phyloP scores from a whole-genome alignment of 2,329 filamentous ascomycete genomes.

The Colletotrichum sp. region DNA sequence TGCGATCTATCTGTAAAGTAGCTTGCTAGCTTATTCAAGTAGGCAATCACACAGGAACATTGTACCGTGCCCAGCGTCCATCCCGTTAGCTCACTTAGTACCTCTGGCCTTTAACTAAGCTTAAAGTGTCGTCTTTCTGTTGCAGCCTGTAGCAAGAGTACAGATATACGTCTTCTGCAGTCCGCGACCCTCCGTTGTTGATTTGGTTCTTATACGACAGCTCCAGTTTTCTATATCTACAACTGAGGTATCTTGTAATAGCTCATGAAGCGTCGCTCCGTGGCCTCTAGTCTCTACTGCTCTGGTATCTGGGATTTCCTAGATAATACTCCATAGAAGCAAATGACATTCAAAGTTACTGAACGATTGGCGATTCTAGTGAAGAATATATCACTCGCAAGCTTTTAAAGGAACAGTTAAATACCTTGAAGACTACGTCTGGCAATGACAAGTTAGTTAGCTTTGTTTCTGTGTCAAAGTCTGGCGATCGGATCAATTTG shows the following conservation, averaged over 20 bases:
- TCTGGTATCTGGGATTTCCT: not conserved
- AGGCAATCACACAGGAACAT: not conserved
- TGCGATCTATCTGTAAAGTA: not conserved
- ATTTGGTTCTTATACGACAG: not conserved
- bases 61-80: too few species aligned
- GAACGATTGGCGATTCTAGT: not conserved
- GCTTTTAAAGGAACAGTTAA: not conserved
- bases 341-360: too few species aligned
- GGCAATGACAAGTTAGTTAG: too few species aligned
- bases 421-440: not conserved
- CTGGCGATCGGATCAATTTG: not conserved
- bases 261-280: not conserved
- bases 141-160: not conserved
- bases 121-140: not conserved
- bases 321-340: not conserved
- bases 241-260: not conserved
- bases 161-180: accelerated
- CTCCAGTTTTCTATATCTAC: not conserved
- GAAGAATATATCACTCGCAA: not conserved
- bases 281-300: not conserved
- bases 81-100: not conserved
- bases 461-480: not conserved
- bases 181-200: not conserved
- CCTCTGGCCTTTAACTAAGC: not conserved
- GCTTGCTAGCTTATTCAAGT: not conserved